Evolutionary conservation across 768 basidiomycete genomes (phyloP).

Genomic region (Amanita rimosa): DNA sequence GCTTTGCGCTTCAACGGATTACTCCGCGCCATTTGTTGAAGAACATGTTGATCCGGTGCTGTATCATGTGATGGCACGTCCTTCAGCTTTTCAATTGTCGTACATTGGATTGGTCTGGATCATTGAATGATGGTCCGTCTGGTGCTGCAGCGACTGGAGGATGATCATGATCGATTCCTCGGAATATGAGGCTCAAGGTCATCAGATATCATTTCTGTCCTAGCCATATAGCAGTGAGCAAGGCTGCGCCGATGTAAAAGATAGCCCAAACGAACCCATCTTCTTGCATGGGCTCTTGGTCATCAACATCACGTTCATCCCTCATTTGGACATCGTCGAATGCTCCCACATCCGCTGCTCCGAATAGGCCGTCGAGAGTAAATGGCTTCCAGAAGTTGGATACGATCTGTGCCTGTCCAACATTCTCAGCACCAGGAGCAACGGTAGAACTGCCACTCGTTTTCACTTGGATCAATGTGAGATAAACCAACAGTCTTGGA

Average conservation of each 20-base stretch:
- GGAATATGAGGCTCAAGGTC: constrained; percentile 21
- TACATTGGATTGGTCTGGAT: constrained; percentile 7
- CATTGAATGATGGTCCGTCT: not conserved
- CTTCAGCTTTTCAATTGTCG: constrained; percentile 49
- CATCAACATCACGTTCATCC: constrained; percentile 24
- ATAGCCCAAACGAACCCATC: constrained; percentile 21
- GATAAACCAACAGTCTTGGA: not conserved
- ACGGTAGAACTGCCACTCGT: constrained; percentile 21
- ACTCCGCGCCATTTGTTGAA: constrained; percentile 32
- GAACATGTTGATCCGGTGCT: constrained; percentile 33
- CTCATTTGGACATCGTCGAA: constrained; percentile 45
- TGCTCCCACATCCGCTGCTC: constrained; percentile 71
- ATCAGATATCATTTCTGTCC: constrained; percentile 24
- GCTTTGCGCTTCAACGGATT: constrained; percentile 52
- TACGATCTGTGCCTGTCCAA: constrained; percentile 76
- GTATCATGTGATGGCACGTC: constrained; percentile 44
- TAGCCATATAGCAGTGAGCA: constrained; percentile 6
- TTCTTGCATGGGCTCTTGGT: constrained; percentile 28
- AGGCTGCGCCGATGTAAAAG: not conserved
- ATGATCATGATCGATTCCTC: constrained; percentile 27
- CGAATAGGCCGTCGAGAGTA: constrained; percentile 68
- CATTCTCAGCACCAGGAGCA: constrained; percentile 67
- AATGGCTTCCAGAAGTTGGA: constrained; percentile 66
- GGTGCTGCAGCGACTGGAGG: constrained; percentile 12
- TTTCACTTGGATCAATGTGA: constrained; percentile 10